Evolutionary conservation across 768 basidiomycete genomes (phyloP), one percentile per base, ranked within the genome.

Genomic region (Lactifluus piperatus): DNA sequence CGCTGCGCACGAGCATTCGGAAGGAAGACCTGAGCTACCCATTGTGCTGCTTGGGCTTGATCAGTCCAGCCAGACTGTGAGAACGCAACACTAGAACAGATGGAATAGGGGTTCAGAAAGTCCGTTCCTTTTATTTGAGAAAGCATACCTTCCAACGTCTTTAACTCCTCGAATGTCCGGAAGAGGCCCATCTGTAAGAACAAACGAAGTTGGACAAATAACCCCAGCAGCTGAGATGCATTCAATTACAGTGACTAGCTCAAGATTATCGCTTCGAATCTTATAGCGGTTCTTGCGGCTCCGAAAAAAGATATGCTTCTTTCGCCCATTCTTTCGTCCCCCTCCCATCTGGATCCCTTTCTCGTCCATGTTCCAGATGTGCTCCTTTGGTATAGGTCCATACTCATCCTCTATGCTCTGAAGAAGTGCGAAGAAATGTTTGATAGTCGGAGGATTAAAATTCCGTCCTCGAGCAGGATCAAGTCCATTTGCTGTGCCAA

Each of bases 351-450:
- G 48, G n/a, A 49, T 34, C 2, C 27, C 51, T 18, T 52, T 43
- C n/a, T 52, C 18, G 6, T 52, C 51, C 51, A 41, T 43, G 18
- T 52, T 52, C 51, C 51, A 52, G 8, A 52, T 52, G 11, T 52
- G 51, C 32, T 34, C 5, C n/a, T n/a, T n/a, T n/a, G n/a, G n/a
- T n/a, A n/a, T n/a, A n/a, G n/a, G n/a, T n/a, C n/a, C n/a, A n/a
- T n/a, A n/a, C n/a, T n/a, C n/a, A n/a, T n/a, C n/a, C n/a, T n/a
- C n/a, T n/a, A n/a, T n/a, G n/a, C n/a, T n/a, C n/a, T n/a, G n/a
- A n/a, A n/a, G n/a, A n/a, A n/a, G n/a, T n/a, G n/a, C n/a, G n/a
- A n/a, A n/a, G n/a, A n/a, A n/a, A n/a, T n/a, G n/a, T n/a, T n/a
- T n/a, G n/a, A n/a, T n/a, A n/a, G n/a, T n/a, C n/a, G n/a, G n/a